A percentile compares a stretch with the other conserved stretches of the same genome.
Evolutionary conservation across 73 alveolate species (phyloP).

Genomic region (Paramecium pentaurelia): DNA sequence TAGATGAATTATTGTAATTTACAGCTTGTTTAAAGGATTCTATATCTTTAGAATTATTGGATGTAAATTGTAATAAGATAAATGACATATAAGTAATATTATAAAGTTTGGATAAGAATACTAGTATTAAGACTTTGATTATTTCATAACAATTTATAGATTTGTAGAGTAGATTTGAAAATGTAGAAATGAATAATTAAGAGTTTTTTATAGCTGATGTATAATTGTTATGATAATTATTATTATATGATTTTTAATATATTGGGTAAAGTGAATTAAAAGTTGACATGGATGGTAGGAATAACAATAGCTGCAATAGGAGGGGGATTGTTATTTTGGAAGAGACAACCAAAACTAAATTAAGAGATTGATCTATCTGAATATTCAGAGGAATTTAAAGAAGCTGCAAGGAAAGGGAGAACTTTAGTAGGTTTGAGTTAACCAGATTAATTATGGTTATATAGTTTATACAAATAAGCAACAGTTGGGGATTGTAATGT

Average conservation of each 20-base stretch:
- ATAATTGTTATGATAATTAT: not conserved
- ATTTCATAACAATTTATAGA: not conserved
- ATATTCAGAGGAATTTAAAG: not conserved
- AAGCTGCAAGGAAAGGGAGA: not conserved
- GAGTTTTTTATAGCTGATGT: constrained; percentile 18
- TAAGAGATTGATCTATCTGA: not conserved
- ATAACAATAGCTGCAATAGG: not conserved
- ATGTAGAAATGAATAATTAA: not conserved
- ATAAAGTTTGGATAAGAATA: not conserved
- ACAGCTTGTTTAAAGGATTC: not conserved
- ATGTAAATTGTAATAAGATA: not conserved
- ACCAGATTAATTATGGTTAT: constrained; percentile 45
- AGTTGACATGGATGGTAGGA: not conserved
- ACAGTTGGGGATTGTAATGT: constrained; percentile 66
- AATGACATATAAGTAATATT: not conserved
- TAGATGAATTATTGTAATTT: not conserved
- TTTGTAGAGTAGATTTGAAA: not conserved
- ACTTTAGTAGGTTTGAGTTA: not conserved
- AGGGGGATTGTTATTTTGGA: not conserved
- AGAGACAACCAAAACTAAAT: not conserved
- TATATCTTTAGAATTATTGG: not conserved
- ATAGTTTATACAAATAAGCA: constrained; percentile 65
- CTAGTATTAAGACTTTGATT: not conserved
- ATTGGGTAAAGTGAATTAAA: not conserved
- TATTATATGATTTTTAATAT: not conserved